These are phyloP conservation scores for Aquanectria penicillioides DNA, from an alignment of 2,329 filamentous ascomycete species.

Conservation along the genomic window DNA sequence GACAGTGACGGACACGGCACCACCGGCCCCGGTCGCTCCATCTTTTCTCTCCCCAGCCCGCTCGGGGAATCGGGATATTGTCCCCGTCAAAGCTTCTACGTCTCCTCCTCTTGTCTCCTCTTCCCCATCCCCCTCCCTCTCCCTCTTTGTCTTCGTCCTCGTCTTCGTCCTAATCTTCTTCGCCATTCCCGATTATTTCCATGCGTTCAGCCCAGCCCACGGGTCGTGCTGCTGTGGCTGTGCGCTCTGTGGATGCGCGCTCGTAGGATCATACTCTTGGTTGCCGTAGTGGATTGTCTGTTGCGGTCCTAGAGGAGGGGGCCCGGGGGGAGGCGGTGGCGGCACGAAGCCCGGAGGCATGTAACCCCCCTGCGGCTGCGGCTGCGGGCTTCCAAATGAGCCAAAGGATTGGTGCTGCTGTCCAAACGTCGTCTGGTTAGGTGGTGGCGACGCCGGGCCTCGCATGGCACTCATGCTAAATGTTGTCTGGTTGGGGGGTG, in stretches of 20 bases:
- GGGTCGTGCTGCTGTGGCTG: constrained; percentile 58
- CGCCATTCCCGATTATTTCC: constrained; percentile 54
- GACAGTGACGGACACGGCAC: background rate
- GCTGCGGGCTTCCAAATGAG: constrained; percentile 45
- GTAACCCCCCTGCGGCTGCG: constrained; percentile 53
- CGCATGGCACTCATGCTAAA: constrained; percentile 54
- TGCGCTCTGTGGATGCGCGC: constrained; percentile 45
- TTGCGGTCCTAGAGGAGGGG: constrained; percentile 69
- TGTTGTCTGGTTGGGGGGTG: constrained; percentile 69
- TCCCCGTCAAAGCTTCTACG: background rate
- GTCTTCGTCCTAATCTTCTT: background rate
- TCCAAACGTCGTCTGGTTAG: constrained; percentile 64
- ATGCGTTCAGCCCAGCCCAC: constrained; percentile 63
- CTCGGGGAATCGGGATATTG: constrained; percentile 4
- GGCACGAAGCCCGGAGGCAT: constrained; percentile 69
- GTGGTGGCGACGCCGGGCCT: constrained; percentile 63
- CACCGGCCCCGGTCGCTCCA: background rate
- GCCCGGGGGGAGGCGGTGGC: constrained; percentile 71
- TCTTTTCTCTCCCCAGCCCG: background rate
- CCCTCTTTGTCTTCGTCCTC: too few species aligned
- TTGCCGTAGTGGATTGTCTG: constrained; percentile 67
- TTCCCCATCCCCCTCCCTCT: background rate
- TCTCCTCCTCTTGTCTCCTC: background rate
- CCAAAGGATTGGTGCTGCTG: constrained; percentile 50
- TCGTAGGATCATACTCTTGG: constrained; percentile 45